Base-by-base conservation (phyloP, 2,329 filamentous ascomycete genomes). In the Penicillium sp. region DNA sequence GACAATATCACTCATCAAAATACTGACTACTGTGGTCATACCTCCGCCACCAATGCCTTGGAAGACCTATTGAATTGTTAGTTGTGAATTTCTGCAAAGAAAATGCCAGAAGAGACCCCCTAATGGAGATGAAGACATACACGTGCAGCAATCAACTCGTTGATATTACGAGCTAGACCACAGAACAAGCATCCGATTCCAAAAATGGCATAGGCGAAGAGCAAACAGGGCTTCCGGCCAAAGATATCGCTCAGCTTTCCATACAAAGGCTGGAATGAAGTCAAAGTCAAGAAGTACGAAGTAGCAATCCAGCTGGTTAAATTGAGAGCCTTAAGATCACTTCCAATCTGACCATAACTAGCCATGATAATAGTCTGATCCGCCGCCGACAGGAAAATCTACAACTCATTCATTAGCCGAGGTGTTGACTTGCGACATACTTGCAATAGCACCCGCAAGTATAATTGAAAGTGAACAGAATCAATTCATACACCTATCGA, bases 351-450 rank as follows among this genome's bases (percentile, higher is more conserved):
- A 54, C 89, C 89, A 75, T 93, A 93, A n/a, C 85, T 88, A n/a
- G 88, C 87, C 53, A 93, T 86, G 33, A 91, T 88, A 58, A 93
- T 86, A 0, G 91, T 91, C 75, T 93, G 90, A 72, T 94, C 91
- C 55, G 89, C 83, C 4, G 91, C 89, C 22, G 88, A 85, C 8
- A 94, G 82, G 72, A 91, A 91, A 44, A 93, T 80, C 88, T 90
- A 71, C 44, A 56, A 17, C 17, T n/a, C 28, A 50, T n/a, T 40
- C 8, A 50, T 72, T 64, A 70, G 64, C 57, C 51, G 33, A 51
- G 60, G 50, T 55, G 22, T 53, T 30, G n/a, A n/a, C n/a, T n/a
- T n/a, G 53, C 35, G n/a, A 40, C 4, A 24, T 33, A n/a, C 30
- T 51, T 22, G 30, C 47, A 1, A 28, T 15, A 6, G n/a, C n/a